These are phyloP conservation scores for Spiromastix sp. DNA, from an alignment of 2,329 filamentous ascomycete species.

Conservation along the genomic window DNA sequence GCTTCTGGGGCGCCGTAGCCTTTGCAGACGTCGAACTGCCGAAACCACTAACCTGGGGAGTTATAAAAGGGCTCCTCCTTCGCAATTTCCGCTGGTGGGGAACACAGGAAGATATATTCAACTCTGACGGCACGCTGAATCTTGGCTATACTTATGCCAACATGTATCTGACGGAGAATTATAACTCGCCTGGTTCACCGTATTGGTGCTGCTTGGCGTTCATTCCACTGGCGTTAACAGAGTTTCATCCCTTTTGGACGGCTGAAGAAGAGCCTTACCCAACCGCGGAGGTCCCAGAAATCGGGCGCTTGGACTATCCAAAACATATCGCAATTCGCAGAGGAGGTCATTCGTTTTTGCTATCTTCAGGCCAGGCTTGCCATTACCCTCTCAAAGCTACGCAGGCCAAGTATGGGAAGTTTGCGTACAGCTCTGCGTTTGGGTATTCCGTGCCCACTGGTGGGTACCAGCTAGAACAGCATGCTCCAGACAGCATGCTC, in stretches of 20 bases:
- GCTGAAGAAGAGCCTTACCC: slow-evolving; percentile 54
- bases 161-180: slow-evolving; percentile 74
- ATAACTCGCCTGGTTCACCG: slow-evolving; percentile 62
- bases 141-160: slow-evolving; percentile 72
- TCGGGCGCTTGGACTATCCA: slow-evolving; percentile 55
- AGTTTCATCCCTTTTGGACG: slow-evolving; percentile 65
- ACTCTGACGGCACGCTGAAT: slow-evolving; percentile 61
- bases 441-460: slow-evolving; percentile 70
- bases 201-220: slow-evolving; percentile 77
- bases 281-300: slow-evolving; percentile 44
- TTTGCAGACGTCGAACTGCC: slow-evolving; percentile 67
- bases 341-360: slow-evolving; percentile 65
- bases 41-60: slow-evolving; percentile 63
- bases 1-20: slow-evolving; percentile 68
- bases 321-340: slow-evolving; percentile 62
- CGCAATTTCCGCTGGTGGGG: slow-evolving; percentile 73
- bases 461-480: slow-evolving; percentile 64
- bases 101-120: slow-evolving; percentile 63
- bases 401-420: slow-evolving; percentile 71
- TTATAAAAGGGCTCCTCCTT: slow-evolving; percentile 65
- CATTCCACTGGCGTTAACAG: slow-evolving; percentile 59
- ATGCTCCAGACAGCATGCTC: slow-evolving; percentile 63
- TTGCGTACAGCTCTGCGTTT: slow-evolving; percentile 67
- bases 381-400: slow-evolving; percentile 73
- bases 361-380: slow-evolving; percentile 69